These are phyloP conservation scores for Komagataella ulmi DNA, from an alignment of 805 yeast genomes.

Conservation along the genomic window DNA sequence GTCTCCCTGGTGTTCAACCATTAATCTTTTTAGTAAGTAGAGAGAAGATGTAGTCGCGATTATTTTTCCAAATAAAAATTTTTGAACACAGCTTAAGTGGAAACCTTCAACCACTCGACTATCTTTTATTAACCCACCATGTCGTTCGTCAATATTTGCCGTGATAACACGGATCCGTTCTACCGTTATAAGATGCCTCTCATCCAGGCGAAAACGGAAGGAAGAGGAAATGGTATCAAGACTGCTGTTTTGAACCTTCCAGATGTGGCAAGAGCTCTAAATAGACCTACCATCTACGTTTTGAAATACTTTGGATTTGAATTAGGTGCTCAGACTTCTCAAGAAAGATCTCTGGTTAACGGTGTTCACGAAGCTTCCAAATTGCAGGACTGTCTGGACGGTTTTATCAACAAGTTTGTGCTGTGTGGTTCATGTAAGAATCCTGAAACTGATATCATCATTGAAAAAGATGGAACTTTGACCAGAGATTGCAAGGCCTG, in stretches of 20 bases:
- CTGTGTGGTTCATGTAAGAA: constrained; percentile 91
- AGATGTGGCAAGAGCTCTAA: constrained; percentile 90
- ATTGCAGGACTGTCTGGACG: constrained; percentile 89
- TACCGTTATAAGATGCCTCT: constrained; percentile 99
- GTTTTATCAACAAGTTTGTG: constrained; percentile 85
- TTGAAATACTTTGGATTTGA: constrained; percentile 94
- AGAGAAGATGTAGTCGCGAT: neutral
- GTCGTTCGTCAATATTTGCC: constrained; percentile 84
- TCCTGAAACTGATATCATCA: constrained; percentile 89
- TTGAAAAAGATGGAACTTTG: constrained; percentile 62
- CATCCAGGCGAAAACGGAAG: constrained; percentile 92
- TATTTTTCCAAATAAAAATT: neutral
- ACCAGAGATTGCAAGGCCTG: constrained; percentile 96
- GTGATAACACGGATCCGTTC: constrained; percentile 96
- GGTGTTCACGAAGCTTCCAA: constrained; percentile 88
- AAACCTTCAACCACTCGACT: neutral
- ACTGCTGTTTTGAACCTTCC: constrained; percentile 83
- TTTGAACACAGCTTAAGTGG: neutral
- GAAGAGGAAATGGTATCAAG: constrained; percentile 98
- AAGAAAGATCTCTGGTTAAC: constrained; percentile 85
- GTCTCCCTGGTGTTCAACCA: constrained; percentile 65
- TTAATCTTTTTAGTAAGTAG: neutral
- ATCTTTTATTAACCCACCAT: constrained; percentile 21
- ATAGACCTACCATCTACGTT: constrained; percentile 85
- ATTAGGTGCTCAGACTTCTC: constrained; percentile 90